phyloP scores from a whole-genome alignment of 2,329 filamentous ascomycete genomes.

The Bipolaris sorokiniana region DNA sequence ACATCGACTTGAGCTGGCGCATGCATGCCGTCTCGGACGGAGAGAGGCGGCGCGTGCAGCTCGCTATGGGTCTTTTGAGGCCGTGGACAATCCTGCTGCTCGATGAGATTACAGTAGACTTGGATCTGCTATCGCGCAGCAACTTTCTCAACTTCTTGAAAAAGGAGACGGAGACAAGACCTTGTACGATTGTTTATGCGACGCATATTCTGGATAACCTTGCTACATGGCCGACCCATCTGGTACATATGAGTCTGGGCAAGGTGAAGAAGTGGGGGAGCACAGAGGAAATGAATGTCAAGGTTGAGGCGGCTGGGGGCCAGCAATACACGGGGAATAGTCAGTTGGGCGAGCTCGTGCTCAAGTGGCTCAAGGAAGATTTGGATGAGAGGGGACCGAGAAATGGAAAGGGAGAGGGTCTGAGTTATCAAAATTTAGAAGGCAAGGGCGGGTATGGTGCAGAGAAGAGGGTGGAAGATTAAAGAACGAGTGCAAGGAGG shows the following conservation, averaged over 20 bases:
- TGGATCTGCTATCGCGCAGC: constrained; percentile 83
- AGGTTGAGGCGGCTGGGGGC: constrained; percentile 49
- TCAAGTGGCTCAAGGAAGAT: constrained; percentile 86
- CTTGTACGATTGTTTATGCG: constrained; percentile 94
- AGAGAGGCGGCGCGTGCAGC: constrained; percentile 86
- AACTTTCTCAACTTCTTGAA: constrained; percentile 88
- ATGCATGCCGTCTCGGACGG: constrained; percentile 97
- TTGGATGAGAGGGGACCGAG: constrained; percentile 79
- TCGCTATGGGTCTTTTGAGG: constrained; percentile 91
- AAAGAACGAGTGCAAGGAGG: not conserved
- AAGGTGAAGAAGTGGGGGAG: constrained; percentile 84
- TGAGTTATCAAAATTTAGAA: constrained; percentile 65
- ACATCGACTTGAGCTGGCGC: constrained; percentile 90
- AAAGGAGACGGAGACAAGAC: constrained; percentile 78
- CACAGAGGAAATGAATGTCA: constrained; percentile 65
- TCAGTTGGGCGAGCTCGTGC: constrained; percentile 81
- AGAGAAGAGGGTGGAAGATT: constrained; percentile 53
- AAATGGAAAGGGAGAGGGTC: constrained; percentile 67
- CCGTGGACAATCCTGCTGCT: constrained; percentile 91
- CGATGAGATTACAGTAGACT: constrained; percentile 96
- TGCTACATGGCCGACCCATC: constrained; percentile 90
- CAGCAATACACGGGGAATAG: constrained; percentile 70
- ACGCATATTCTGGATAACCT: constrained; percentile 97
- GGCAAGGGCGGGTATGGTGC: constrained; percentile 69
- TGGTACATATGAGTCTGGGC: constrained; percentile 94